A percentile compares a stretch with the other conserved stretches of the same genome.
Conservation (phyloP, 306 rosid species). For the Albizia julibrissin region DNA sequence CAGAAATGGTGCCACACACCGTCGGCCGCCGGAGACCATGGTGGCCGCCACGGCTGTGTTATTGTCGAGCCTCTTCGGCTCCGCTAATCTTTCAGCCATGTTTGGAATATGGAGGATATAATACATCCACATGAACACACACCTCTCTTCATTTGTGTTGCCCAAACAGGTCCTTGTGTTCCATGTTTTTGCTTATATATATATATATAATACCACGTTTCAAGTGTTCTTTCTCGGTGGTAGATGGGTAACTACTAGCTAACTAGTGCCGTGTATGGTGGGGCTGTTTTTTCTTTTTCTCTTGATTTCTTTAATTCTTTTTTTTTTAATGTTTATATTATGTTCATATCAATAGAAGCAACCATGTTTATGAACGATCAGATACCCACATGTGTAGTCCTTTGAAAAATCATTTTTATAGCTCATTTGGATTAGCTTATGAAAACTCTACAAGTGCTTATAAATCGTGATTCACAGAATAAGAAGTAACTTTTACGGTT, state of each 20-base stretch:
- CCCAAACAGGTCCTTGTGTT: slow-evolving; percentile 39
- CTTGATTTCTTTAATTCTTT: slow-evolving; percentile 17
- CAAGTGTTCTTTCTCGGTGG: slow-evolving; percentile 7
- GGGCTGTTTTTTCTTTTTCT: not conserved
- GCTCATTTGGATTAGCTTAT: no score
- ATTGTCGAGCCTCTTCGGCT: slow-evolving; percentile 23
- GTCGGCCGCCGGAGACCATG: slow-evolving; percentile 22
- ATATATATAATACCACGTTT: slow-evolving; percentile 5
- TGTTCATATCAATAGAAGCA: not conserved
- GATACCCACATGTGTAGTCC: not conserved
- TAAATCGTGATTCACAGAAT: no score
- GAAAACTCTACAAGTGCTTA: no score
- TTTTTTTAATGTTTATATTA: not conserved
- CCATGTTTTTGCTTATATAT: slow-evolving; percentile 17
- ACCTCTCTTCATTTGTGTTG: not conserved
- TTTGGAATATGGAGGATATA: not conserved
- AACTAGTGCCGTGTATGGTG: slow-evolving; percentile 34
- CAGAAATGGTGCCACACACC: slow-evolving; percentile 70
- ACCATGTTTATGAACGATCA: not conserved
- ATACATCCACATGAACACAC: not conserved
- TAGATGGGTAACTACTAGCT: slow-evolving; percentile 35
- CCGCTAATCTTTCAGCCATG: slow-evolving; percentile 36
- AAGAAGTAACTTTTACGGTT: no score
- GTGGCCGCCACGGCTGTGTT: not conserved
- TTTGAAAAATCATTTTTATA: not conserved